A percentile compares a stretch with the other conserved stretches of the same genome.
Evolutionary conservation across 169 alveolate species (phyloP).

Genomic region (Cryptosporidium felis): DNA sequence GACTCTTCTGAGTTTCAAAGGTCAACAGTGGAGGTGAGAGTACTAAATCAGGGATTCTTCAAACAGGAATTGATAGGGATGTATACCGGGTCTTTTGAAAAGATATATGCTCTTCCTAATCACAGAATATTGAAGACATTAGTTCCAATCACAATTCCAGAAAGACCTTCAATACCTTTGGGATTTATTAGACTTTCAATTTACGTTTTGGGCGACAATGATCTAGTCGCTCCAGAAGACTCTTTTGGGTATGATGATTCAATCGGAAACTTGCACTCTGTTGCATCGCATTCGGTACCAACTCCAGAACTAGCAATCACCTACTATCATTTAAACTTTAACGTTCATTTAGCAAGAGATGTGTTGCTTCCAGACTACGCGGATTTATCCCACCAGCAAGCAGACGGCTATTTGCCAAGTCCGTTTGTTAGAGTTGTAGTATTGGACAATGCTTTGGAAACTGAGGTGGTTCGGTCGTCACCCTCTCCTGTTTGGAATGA

Average conservation of each 20-base stretch:
- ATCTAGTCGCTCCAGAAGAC: slow-evolving; percentile 54
- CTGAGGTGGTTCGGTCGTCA: slow-evolving; percentile 39
- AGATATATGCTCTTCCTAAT: slow-evolving; percentile 46
- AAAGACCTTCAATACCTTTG: slow-evolving; percentile 68
- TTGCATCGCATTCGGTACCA: slow-evolving; percentile 11
- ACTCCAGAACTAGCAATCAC: slow-evolving; percentile 69
- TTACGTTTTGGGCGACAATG: slow-evolving; percentile 58
- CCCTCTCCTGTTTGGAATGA: slow-evolving; percentile 71
- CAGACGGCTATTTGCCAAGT: slow-evolving; percentile 66
- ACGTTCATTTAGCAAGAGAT: slow-evolving; percentile 57
- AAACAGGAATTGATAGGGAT: slow-evolving; percentile 60
- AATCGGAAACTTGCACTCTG: neutral
- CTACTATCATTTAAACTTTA: slow-evolving; percentile 63
- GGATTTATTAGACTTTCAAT: slow-evolving; percentile 68
- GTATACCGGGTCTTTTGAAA: slow-evolving; percentile 72
- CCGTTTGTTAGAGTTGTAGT: slow-evolving; percentile 61
- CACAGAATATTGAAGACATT: slow-evolving; percentile 29
- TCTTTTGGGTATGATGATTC: slow-evolving; percentile 38
- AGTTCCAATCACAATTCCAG: slow-evolving; percentile 73
- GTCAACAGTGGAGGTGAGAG: slow-evolving; percentile 63
- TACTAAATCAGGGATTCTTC: slow-evolving; percentile 62
- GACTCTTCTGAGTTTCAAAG: slow-evolving; percentile 42
- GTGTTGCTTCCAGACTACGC: slow-evolving; percentile 65
- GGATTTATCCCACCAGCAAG: slow-evolving; percentile 68
- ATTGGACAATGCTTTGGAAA: slow-evolving; percentile 51